Evolutionary conservation across 352 stramenopile species (phyloP), one percentile per base, ranked within the genome.

Genomic region (Phytophthora chlamydospora): DNA sequence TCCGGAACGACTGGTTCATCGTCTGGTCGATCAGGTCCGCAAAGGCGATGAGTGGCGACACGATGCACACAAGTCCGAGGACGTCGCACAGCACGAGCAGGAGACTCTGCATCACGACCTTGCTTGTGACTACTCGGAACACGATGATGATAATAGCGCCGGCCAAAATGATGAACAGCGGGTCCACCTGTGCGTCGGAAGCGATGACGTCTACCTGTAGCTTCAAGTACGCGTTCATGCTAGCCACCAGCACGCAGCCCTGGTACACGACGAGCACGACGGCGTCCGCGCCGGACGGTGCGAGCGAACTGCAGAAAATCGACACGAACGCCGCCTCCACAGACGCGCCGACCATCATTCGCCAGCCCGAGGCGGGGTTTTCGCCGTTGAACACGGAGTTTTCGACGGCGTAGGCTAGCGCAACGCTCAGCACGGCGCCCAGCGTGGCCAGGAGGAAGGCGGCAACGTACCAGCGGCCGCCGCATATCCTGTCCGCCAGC

Each of bases 181-280:
- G 56, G 45, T 85, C 76, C 13, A 85, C 39, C 34, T 83, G 69
- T 7, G 75, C 62, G 8, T 69, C 57, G 2, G 59, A 46, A 9
- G 38, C 63, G 39, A 81, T 74, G 31, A 73, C 31, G 12, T 67
- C 9, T 29, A 69, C 68, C 36, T 78, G 65, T 19, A 79, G 67
- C 53, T 76, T 75, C 29, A 87, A 55, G 42, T 74, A 87, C 17
- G 77, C 67, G 52, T 87, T 83, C 63, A 87, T 68, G 50, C 66
- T 76, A 14, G 73, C 75, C 42, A 74, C 68, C 11, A 84, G 38
- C 21, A 85, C 77, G 44, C 73, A 76, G n/a, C 39, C 49, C 50
- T 83, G 75, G 50, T 83, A 79, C 31, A 85, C 58, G 13, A 66
- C 38, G 13, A 84, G 58, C 24, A 83, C 73, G 24, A 81, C 19